phyloP scores from a whole-genome alignment of 345 rosid species.

The Eutrema yunnanense region DNA sequence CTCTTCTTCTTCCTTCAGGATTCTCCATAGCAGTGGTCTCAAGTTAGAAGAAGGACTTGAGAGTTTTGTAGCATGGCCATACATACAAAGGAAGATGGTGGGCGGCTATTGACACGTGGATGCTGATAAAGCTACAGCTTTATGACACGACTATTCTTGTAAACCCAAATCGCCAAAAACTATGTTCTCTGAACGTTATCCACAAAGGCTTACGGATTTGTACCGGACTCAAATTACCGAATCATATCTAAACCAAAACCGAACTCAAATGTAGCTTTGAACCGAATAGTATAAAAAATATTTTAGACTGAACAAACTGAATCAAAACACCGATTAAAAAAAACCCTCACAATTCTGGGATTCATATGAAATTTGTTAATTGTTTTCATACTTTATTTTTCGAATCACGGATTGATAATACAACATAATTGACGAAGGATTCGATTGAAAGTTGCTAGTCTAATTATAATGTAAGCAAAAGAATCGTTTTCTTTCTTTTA shows the following conservation, averaged over 20 bases:
- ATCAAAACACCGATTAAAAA: background rate
- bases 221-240: background rate
- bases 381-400: conserved; percentile 7
- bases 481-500: conserved; percentile 4
- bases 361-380: conserved; percentile 2
- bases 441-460: background rate
- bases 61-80: conserved; percentile 2
- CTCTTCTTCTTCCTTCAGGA: conserved; percentile 15
- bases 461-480: background rate
- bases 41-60: background rate
- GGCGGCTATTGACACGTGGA: conserved; percentile 16
- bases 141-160: background rate
- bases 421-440: background rate
- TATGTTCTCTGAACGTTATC: conserved; percentile 2
- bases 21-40: conserved; percentile 12
- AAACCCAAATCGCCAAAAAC: conserved; percentile 7
- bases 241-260: background rate
- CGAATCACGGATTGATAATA: conserved; percentile 3
- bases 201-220: conserved; percentile 8
- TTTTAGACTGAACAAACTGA: background rate
- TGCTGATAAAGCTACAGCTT: background rate
- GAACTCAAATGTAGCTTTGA: background rate
- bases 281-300: background rate
- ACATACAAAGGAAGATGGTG: conserved; percentile 1
- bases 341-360: background rate